Conservation (phyloP, 257 asterid species). For the Solanum tarijense region DNA sequence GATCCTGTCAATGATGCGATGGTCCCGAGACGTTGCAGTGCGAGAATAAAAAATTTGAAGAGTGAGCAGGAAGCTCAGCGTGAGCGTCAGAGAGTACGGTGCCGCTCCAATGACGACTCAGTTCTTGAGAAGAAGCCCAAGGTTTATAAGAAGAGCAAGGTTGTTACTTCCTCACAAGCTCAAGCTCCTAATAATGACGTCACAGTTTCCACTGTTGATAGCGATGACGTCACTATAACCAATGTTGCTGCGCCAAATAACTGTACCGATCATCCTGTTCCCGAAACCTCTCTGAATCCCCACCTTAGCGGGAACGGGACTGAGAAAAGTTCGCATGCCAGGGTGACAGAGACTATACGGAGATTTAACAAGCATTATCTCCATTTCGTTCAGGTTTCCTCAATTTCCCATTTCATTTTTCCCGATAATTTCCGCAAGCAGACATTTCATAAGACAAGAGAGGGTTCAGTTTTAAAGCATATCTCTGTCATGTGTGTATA, state of each 20-base stretch:
- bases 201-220: not conserved
- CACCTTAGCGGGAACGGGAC: not conserved
- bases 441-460: not conserved
- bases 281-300: not conserved
- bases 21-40: constrained; percentile 8
- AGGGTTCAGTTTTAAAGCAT: not conserved
- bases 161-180: not conserved
- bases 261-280: not conserved
- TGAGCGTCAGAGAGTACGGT: not conserved
- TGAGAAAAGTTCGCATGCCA: constrained; percentile 17
- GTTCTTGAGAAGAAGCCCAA: not conserved
- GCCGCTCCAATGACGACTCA: not conserved
- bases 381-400: constrained; percentile 53
- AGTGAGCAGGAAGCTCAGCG: not conserved
- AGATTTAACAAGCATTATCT: constrained; percentile 51
- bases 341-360: constrained; percentile 52
- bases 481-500: not conserved
- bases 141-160: not conserved
- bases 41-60: constrained; percentile 5
- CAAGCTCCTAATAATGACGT: not conserved
- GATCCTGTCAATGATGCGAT: not conserved
- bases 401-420: not conserved
- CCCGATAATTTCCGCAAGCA: not conserved
- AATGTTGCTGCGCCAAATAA: not conserved
- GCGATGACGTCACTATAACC: not conserved